phyloP scores from a whole-genome alignment of 148 eudicot genomes.

The Fagopyrum homotropicum region DNA sequence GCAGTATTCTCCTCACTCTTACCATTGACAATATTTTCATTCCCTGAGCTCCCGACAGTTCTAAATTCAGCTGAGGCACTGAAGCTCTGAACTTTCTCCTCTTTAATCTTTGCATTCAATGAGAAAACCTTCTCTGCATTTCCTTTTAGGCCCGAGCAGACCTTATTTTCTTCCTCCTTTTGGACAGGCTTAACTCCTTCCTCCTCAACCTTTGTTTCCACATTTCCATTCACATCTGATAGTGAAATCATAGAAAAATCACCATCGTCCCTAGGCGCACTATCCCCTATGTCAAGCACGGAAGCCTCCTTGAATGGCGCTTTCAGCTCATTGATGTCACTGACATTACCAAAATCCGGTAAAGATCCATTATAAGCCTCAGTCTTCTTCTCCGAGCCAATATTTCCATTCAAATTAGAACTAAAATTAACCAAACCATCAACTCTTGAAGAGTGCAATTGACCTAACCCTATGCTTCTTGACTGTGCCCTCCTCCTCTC shows the following conservation, averaged over 20 bases:
- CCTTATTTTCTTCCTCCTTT: neutral
- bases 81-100: slow-evolving; percentile 43
- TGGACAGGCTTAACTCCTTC: neutral
- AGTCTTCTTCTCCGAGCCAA: slow-evolving; percentile 14
- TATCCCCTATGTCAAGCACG: slow-evolving; percentile 3
- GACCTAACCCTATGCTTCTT: slow-evolving; percentile 20
- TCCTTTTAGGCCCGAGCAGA: slow-evolving; percentile 16
- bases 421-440: slow-evolving; percentile 23
- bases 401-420: slow-evolving; percentile 15
- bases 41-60: slow-evolving; percentile 41
- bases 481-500: slow-evolving; percentile 47
- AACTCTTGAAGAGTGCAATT: slow-evolving; percentile 15
- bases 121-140: slow-evolving; percentile 29
- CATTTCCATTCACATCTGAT: slow-evolving; percentile 2
- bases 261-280: slow-evolving; percentile 15
- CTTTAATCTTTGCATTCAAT: slow-evolving; percentile 77
- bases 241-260: slow-evolving; percentile 13
- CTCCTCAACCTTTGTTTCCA: slow-evolving; percentile 22
- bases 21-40: slow-evolving; percentile 17
- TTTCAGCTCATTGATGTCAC: slow-evolving; percentile 23
- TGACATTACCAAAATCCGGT: slow-evolving; percentile 16
- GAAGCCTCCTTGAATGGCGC: slow-evolving; percentile 16
- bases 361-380: slow-evolving; percentile 13
- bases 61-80: slow-evolving; percentile 67
- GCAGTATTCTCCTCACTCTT: slow-evolving; percentile 14